phyloP scores from a whole-genome alignment of 2,329 filamentous ascomycete genomes.

The Stagonosporopsis rhizophila region DNA sequence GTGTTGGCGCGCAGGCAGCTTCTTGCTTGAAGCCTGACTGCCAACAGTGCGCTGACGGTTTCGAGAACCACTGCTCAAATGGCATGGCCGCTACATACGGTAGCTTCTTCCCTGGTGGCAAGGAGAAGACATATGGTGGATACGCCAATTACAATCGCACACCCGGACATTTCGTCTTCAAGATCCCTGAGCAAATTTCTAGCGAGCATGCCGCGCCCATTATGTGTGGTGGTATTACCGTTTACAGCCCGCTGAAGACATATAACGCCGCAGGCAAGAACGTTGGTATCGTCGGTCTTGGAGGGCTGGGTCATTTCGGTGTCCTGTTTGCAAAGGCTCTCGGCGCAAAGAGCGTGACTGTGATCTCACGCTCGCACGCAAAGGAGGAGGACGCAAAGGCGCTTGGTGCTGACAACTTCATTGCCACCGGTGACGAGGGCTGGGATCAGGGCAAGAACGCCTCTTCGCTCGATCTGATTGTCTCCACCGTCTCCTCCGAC shows the following conservation, averaged over 20 bases:
- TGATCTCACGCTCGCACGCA: constrained; percentile 64
- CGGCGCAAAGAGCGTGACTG: constrained; percentile 70
- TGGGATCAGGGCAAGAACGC: constrained; percentile 65
- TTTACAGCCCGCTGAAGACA: constrained; percentile 76
- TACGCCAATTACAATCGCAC: constrained; percentile 71
- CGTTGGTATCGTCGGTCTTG: constrained; percentile 75
- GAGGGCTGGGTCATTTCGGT: constrained; percentile 76
- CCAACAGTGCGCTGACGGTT: constrained; percentile 55
- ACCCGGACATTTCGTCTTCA: constrained; percentile 75
- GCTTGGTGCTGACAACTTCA: constrained; percentile 68
- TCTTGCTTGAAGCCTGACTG: constrained; percentile 54
- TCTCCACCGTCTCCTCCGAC: constrained; percentile 61
- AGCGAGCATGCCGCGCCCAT: constrained; percentile 72
- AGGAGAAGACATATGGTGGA: constrained; percentile 66
- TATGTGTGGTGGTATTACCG: constrained; percentile 83
- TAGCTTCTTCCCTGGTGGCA: constrained; percentile 59
- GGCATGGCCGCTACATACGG: constrained; percentile 53
- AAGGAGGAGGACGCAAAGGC: constrained; percentile 68
- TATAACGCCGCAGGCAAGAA: constrained; percentile 80
- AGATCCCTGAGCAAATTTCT: constrained; percentile 76
- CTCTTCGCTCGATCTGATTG: constrained; percentile 63
- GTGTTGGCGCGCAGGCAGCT: constrained; percentile 58
- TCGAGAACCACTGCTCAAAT: constrained; percentile 58
- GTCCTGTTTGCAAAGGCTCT: constrained; percentile 74
- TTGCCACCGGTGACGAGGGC: constrained; percentile 64